A percentile compares a stretch with the other conserved stretches of the same genome.
Evolutionary conservation across 1,139 yeast species (phyloP).

Genomic region (Insectozyma bohioensis): DNA sequence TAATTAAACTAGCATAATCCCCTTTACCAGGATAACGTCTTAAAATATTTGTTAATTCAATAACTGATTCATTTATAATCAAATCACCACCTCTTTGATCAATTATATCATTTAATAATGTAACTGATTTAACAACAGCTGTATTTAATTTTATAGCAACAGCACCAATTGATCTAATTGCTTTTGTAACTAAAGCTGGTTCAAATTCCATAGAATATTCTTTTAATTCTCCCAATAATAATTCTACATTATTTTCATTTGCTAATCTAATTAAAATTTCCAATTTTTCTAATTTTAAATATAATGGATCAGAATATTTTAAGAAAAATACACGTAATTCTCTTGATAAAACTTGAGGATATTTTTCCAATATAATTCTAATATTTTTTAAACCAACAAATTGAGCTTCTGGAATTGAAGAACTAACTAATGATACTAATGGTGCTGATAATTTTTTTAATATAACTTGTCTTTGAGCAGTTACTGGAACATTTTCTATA

Average conservation of each 20-base stretch:
- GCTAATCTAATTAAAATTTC: slow-evolving; percentile 89
- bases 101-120: slow-evolving; percentile 68
- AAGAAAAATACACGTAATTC: slow-evolving; percentile 91
- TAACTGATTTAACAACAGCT: slow-evolving; percentile 67
- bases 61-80: slow-evolving; percentile 75
- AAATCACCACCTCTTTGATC: slow-evolving; percentile 75
- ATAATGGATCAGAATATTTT: slow-evolving; percentile 92
- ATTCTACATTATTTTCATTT: slow-evolving; percentile 62
- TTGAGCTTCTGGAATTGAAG: slow-evolving; percentile 89
- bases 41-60: slow-evolving; percentile 75
- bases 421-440: slow-evolving; percentile 77
- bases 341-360: slow-evolving; percentile 74
- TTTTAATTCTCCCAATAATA: slow-evolving; percentile 78
- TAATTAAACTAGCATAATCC: slow-evolving; percentile 60
- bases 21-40: slow-evolving; percentile 71
- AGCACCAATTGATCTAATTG: slow-evolving; percentile 84
- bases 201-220: slow-evolving; percentile 96
- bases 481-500: slow-evolving; percentile 47
- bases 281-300: slow-evolving; percentile 86
- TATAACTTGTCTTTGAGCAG: slow-evolving; percentile 37
- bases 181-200: slow-evolving; percentile 78
- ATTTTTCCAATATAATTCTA: slow-evolving; percentile 83
- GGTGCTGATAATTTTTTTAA: slow-evolving; percentile 87
- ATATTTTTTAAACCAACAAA: slow-evolving; percentile 92
- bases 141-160: slow-evolving; percentile 78